Evolutionary conservation across 1,139 yeast species (phyloP).

Genomic region (Suhomyces panamericanus): DNA sequence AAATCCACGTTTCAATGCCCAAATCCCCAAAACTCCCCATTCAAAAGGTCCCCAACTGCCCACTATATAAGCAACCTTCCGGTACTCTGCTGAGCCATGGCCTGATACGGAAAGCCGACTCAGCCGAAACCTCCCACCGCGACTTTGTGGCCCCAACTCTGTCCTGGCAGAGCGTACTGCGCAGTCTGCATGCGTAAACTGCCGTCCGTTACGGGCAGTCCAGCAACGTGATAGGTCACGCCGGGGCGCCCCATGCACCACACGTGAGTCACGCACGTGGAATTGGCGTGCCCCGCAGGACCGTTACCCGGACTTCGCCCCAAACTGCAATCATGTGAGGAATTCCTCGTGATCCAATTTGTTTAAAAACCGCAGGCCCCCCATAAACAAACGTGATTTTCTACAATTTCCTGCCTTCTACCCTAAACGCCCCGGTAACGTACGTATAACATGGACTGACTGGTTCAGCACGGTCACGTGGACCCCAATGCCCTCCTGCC

Average conservation of each 20-base stretch:
- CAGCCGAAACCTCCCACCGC: background rate
- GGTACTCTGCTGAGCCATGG: background rate
- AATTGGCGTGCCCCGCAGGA: background rate
- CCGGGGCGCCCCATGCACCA: background rate
- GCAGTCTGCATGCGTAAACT: constrained; percentile 4
- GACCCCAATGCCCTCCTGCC: background rate
- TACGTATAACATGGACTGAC: background rate
- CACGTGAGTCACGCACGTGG: constrained; percentile 6
- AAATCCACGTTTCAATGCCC: background rate
- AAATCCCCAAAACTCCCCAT: background rate
- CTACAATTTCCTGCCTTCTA: constrained; percentile 3
- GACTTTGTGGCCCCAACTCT: constrained; percentile 1
- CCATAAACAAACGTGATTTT: constrained; percentile 16
- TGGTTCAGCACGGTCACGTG: background rate
- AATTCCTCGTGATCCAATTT: constrained; percentile 27
- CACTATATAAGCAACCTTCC: background rate
- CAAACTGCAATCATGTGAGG: constrained; percentile 25
- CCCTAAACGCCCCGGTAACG: background rate
- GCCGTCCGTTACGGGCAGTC: background rate
- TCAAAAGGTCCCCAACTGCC: background rate
- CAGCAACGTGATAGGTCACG: constrained; percentile 7
- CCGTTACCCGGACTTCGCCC: constrained; percentile 4
- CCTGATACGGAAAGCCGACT: background rate
- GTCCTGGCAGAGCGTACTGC: constrained; percentile 1
- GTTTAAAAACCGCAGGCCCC: constrained; percentile 13